Base-by-base conservation (phyloP, 768 basidiomycete species). In the Gautieria morchelliformis region DNA sequence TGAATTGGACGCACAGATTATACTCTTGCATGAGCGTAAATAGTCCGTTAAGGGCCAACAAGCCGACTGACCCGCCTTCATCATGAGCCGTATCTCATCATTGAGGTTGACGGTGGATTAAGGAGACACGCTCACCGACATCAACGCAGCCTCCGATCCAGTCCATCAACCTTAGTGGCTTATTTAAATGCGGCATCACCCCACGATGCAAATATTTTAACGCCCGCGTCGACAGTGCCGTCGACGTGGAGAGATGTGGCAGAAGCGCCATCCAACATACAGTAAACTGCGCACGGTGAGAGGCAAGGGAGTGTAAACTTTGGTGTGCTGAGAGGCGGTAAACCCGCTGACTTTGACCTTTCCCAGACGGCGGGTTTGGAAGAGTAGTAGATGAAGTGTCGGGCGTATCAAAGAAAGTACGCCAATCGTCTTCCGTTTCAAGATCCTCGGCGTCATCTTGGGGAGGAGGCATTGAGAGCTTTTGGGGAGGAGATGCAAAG, bases 21-120 rank as follows among this genome's bases (percentile, higher is more conserved):
- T 96, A 93, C 52, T 93, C 84, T 58, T 81, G 88, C 71, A 98
- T 97, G 59, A 99, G 75, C 12, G 86, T 80, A 66, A 93, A 98
- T 51, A 99, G 70, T 1, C 90, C 87, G 63, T 98, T 98, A 62
- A 99, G 76, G 1, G 91, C 93, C 45, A 98, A 74, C 56, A 99
- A 75, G 1, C 92, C 96, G 15, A 89, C 78, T 0, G 84, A 79
- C 1, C 92, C 93, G 35, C 93, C 92, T 89, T 27, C 19, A 32
- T 40, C 41, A 30, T 10, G 44, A 42, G 40, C 50, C 17, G 37
- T 44, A 3, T 40, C 39, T 14, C 3, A 58, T 51, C 5, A 60
- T 47, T 39, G 44, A 33, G 35, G 22, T 35, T 35, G 11, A 58
- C 10, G 12, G 47, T 9, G 35, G 46, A 47, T 27, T 37, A 9